A percentile compares a stretch with the other conserved stretches of the same genome.
Evolutionary conservation across 1,139 yeast genomes (phyloP).

Genomic region (Ogataea hybrid): DNA sequence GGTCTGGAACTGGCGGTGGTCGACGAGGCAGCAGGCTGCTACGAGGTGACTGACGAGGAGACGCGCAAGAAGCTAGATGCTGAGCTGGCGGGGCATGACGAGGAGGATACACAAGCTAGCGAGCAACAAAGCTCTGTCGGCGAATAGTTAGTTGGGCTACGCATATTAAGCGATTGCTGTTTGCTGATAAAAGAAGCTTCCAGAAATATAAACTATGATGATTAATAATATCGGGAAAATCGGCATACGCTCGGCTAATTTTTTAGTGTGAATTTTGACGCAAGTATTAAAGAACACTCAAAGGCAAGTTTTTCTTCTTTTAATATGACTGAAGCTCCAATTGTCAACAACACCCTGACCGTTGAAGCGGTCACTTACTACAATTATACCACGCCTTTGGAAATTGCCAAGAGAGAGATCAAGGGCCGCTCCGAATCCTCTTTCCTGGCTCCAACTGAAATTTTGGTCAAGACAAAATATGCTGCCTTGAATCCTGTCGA

Average conservation of each 20-base stretch:
- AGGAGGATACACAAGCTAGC: neutral
- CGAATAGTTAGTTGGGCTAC: neutral
- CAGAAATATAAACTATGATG: neutral
- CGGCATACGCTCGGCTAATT: neutral
- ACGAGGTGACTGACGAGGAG: conserved; percentile 32
- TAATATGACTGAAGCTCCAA: conserved; percentile 7
- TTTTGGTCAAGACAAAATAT: conserved; percentile 57
- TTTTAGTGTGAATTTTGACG: neutral
- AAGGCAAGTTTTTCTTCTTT: neutral
- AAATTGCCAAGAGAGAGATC: conserved; percentile 13
- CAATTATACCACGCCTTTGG: conserved; percentile 19
- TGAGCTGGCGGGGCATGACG: neutral
- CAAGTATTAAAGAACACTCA: neutral
- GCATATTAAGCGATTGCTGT: neutral
- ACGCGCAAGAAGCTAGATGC: conserved; percentile 9
- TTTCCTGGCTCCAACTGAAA: conserved; percentile 41
- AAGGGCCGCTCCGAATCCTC: conserved; percentile 14
- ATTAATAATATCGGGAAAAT: neutral
- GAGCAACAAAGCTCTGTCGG: neutral
- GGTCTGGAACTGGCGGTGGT: conserved; percentile 29
- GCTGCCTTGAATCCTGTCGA: conserved; percentile 74
- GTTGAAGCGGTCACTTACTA: conserved; percentile 20
- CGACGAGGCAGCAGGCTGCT: conserved; percentile 33
- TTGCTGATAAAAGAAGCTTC: neutral
- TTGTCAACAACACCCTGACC: conserved; percentile 7